Evolutionary conservation across 2,329 filamentous ascomycete genomes (phyloP), one percentile per base, ranked within the genome.

Genomic region (Scedosporium boydii): DNA sequence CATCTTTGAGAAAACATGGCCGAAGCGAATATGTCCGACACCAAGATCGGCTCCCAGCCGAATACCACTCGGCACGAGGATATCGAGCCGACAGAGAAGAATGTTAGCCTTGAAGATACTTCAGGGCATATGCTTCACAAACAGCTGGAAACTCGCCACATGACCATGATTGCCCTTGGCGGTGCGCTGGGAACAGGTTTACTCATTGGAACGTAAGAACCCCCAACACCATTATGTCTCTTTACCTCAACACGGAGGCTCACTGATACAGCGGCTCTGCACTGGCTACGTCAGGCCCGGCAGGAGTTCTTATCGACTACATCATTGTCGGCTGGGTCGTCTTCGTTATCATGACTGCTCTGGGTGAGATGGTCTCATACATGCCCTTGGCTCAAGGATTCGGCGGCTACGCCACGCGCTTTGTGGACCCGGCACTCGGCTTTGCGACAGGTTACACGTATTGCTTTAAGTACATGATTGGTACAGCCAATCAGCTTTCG

Each of bases 341-440:
- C 27, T 85, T 78, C 71, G 80, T 79, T n/a, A 80, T 84, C 68
- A 85, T 85, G 78, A 73, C 74, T 16, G 71, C 71, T 7, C 67
- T 75, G 16, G 74, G 73, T 14, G 74, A 76, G 63, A 72, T 73
- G 68, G 68, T 69, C 1, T 64, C 71, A 0, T 69, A 68, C 14
- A 55, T 72, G 3, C 70, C 70, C 0, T 67, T 69, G 58, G 67
- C 69, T 18, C 69, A 70, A 57, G 68, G 70, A 0, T 72, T 73
- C 58, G 62, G 64, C 14, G 69, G 71, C 0, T 72, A 72, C 34
- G 70, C 71, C 0, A 69, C 66, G 6, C 66, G 70, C 3, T 68
- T 72, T 48, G 69, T 71, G 23, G 71, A 72, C 14, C 71, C 70
- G 0, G 71, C 71, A 16, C 62, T 73, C 18, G 71, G 71, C 64